A percentile compares a stretch with the other conserved stretches of the same genome.
Evolutionary conservation across 202 grass and related monocot species (phyloP).

Genomic region (Eragrostis tef): DNA sequence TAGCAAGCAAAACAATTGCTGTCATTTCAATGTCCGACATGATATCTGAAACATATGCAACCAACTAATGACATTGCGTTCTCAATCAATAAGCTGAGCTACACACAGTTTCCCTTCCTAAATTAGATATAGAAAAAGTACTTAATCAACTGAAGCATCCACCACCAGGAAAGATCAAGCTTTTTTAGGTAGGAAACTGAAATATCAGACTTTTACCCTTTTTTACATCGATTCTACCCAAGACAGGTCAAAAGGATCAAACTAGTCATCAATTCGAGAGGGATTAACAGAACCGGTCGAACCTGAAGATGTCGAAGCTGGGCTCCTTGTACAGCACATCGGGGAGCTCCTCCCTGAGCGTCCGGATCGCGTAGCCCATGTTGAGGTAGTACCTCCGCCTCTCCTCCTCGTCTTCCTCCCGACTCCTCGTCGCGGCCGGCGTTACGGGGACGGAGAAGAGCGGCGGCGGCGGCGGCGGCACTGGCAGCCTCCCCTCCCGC

Average conservation of each 20-base stretch:
- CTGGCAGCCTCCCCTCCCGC: slow-evolving; percentile 42
- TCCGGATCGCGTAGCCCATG: slow-evolving; percentile 92
- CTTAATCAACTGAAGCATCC: neutral
- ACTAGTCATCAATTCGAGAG: neutral
- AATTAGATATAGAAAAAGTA: neutral
- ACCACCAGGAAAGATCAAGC: neutral
- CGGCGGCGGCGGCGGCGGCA: slow-evolving; percentile 35
- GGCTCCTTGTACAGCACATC: slow-evolving; percentile 75
- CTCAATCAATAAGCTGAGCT: neutral
- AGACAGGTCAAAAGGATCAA: neutral
- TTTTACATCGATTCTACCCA: neutral
- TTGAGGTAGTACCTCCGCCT: slow-evolving; percentile 86
- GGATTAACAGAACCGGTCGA: neutral
- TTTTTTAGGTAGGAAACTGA: neutral
- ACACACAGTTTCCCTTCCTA: neutral
- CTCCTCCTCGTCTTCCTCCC: slow-evolving; percentile 67
- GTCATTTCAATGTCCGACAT: neutral
- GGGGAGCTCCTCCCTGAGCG: slow-evolving; percentile 86
- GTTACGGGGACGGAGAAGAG: slow-evolving; percentile 58
- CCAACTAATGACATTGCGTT: neutral
- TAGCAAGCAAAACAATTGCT: neutral
- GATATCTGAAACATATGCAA: neutral
- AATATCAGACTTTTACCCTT: neutral
- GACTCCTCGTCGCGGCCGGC: slow-evolving; percentile 39
- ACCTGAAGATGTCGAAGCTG: slow-evolving; percentile 91